Base-by-base conservation (phyloP, 1,139 yeast species). In the Protomyces inundatus region DNA sequence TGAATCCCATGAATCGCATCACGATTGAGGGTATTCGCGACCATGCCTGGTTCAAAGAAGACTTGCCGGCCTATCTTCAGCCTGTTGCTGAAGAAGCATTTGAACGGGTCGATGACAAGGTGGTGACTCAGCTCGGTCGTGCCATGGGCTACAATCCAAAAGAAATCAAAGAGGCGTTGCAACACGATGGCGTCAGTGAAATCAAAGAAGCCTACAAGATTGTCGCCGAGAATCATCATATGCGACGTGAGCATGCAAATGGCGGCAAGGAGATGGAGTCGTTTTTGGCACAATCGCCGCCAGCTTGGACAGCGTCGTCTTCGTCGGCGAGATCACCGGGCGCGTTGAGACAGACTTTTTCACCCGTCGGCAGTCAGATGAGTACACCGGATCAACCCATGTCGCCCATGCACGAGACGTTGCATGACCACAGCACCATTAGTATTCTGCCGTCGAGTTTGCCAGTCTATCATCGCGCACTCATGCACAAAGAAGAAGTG, bases 81-180 rank as follows among this genome's bases (percentile, higher is more conserved):
- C 95, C 96, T 1, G 62, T 58, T 12, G 87, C 86, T 55, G 82
- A 68, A 60, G 70, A 66, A 14, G 66, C 55, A 45, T 63, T 67
- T 40, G 72, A 69, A 23, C 76, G 77, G 64, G 79, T 76, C 60
- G 96, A 90, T 74, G 95, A 88, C 67, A 87, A 85, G 70, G 88
- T 90, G 23, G 88, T 93, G 32, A 79, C 81, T 56, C 91, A 95
- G 2, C 81, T 95, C 71, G 83, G 88, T 9, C 81, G 84, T 69
- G 88, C 98, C 10, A 89, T 95, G 95, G 98, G 98, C 50, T 93
- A 90, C 74, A 95, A 90, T 68, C 81, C 84, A 66, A 95, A 88
- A 69, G 97, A 91, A 72, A 89, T 93, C 62, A 76, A 87, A 67
- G 90, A 85, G 68, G 91, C 95, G 0, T 81, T 93, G 66, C 68